Evolutionary conservation across 345 rosid genomes (phyloP), one percentile per base, ranked within the genome.

Genomic region (Passiflora organensis): DNA sequence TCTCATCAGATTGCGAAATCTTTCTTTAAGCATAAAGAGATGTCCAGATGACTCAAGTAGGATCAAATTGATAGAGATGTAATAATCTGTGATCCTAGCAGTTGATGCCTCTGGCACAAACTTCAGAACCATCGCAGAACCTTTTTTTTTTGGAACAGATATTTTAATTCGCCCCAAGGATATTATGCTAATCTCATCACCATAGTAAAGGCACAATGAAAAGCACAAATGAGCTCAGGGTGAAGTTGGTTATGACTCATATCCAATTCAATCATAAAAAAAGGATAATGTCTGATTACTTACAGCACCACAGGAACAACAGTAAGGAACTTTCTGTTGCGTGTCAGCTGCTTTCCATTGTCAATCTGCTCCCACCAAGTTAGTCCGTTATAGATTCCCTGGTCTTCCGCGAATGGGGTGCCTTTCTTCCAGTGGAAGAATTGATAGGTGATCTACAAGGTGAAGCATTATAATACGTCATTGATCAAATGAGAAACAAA

Each of bases 331-430:
- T 89, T 93, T 56, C 96, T 74, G 72, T 89, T 86, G 62, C 91
- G 89, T 6, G 99, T 89, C 50, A 93, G 96, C 72, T 93, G 97
- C 75, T 93, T 83, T 51, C 99, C 97, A 21, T 53, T 89, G 69
- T 93, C 99, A 36, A 93, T 79, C 77, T 93, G 99, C 65, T 93
- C 99, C 97, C 99, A 89, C 99, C 97, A 93, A 55, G 99, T 93
- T 69, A 93, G 67, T 52, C 82, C 44, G 62, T 93, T 93, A 72
- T 93, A 89, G 69, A 93, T 89, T n/a, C 99, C 97, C 64, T 93
- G 99, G 63, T 93, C 99, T 16, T 93, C 99, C 15, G 82, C 83
- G 68, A 93, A 93, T 2, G 99, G 99, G 4, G 97, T 93, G 64
- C 99, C 99, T 71, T 93, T 89, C 89, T 84, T 86, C 97, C 97